Percentiles rank a stretch among this genome's conserved stretches.
These are phyloP conservation scores for Fusarium zealandicum DNA, from an alignment of 2,329 filamentous ascomycete species.

Conservation along the genomic window DNA sequence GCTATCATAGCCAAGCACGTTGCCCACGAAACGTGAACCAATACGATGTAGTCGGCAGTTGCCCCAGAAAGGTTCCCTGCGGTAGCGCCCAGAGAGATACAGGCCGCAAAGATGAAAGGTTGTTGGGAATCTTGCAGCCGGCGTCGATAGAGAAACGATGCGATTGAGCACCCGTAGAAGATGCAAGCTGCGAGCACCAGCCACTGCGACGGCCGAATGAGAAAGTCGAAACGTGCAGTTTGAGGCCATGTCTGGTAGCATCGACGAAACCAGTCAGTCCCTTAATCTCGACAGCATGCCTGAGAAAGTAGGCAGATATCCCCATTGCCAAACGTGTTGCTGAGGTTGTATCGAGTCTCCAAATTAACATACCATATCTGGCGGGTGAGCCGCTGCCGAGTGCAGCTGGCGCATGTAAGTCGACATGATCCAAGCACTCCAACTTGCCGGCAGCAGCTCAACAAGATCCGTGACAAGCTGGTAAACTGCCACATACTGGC, in stretches of 20 bases:
- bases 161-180: constrained; percentile 36
- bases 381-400: constrained; percentile 10
- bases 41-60: constrained; percentile 33
- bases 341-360: neutral
- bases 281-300: constrained; percentile 8
- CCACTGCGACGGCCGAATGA: constrained; percentile 30
- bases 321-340: neutral
- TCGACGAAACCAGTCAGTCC: constrained; percentile 25
- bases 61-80: constrained; percentile 28
- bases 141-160: constrained; percentile 37
- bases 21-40: constrained; percentile 39
- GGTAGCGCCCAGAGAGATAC: constrained; percentile 27
- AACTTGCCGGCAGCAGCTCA: constrained; percentile 34
- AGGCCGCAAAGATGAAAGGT: constrained; percentile 28
- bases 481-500: constrained; percentile 20
- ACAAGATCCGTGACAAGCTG: constrained; percentile 22
- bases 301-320: neutral
- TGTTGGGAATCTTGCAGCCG: constrained; percentile 28
- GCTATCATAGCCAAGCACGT: constrained; percentile 37
- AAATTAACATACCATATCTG: constrained; percentile 28
- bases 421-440: constrained; percentile 35
- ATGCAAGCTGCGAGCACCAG: constrained; percentile 33
- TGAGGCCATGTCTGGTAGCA: constrained; percentile 26
- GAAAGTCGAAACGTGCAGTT: constrained; percentile 13
- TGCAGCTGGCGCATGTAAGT: constrained; percentile 29